A percentile compares a stretch with the other conserved stretches of the same genome.
Conservation (phyloP, 108 stramenopile genomes). For the Cyclotella distinguenda region DNA sequence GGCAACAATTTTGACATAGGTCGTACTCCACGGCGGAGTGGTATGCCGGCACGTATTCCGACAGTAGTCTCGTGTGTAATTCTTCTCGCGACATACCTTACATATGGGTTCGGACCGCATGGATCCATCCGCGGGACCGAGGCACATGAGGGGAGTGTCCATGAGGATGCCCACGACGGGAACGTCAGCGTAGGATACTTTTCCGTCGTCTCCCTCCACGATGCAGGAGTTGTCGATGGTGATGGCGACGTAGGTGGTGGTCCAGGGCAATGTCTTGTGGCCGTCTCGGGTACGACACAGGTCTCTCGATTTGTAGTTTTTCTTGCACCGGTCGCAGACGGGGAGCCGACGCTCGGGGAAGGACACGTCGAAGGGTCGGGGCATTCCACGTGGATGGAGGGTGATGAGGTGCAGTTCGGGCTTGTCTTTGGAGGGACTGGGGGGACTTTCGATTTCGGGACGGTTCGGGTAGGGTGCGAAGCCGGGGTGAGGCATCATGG, state of each 20-base stretch:
- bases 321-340: constrained; percentile 84
- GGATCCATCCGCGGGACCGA: constrained; percentile 29
- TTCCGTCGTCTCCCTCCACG: constrained; percentile 10
- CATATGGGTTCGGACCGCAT: constrained; percentile 40
- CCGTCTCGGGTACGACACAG: constrained; percentile 77
- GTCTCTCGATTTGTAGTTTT: constrained; percentile 85
- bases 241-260: constrained; percentile 76
- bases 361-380: constrained; percentile 71
- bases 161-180: constrained; percentile 14
- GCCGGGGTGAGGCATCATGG: neutral
- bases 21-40: constrained; percentile 47
- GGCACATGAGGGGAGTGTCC: constrained; percentile 27
- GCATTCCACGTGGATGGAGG: constrained; percentile 70
- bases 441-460: no score
- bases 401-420: constrained; percentile 20
- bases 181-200: constrained; percentile 5
- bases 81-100: constrained; percentile 46
- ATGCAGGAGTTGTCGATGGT: constrained; percentile 61
- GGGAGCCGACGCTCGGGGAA: constrained; percentile 79
- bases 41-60: constrained; percentile 41
- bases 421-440: constrained; percentile 7
- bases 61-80: constrained; percentile 48
- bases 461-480: neutral
- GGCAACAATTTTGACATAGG: constrained; percentile 36
- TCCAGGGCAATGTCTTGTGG: constrained; percentile 78